Base-by-base conservation (phyloP, 106 monocot genomes). In the Allium fistulosum region DNA sequence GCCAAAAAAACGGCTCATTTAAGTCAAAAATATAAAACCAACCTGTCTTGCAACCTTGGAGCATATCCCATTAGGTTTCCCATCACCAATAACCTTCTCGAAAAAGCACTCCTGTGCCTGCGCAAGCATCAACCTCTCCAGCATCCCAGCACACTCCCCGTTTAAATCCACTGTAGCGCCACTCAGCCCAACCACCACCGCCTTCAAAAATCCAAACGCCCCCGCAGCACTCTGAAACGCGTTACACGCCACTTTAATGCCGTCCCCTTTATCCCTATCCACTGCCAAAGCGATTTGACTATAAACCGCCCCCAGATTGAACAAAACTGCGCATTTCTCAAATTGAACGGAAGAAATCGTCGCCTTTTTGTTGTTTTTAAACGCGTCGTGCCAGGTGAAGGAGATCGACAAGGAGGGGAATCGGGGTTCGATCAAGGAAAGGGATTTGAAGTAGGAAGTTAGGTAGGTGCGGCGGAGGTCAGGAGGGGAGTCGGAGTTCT, bases 311-410 rank as follows among this genome's bases (percentile, higher is more conserved):
- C 86, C 89, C 63, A 93, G 59, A 80, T 93, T 89, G 72, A 93
- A 93, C 27, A 93, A 56, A n/a, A 86, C 74, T 10, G 83, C 84
- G 14, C 81, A 81, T 70, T 82, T 89, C 73, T 94, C 93, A 70
- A 94, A 73, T 45, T 82, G 80, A 62, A 94, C 67, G 49, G 77
- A 74, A 60, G 74, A 77, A 57, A 77, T 71, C 50, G 89, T 63
- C 27, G 71, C 76, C 82, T 82, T 94, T 73, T 78, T 79, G 70
- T 74, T 69, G 63, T 83, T 49, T 65, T 80, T 84, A 72, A 94
- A 94, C 64, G 93, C 93, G 77, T 94, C 93, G 78, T 80, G 58
- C 93, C 93, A 94, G 75, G 82, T 84, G 86, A 94, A 94, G 73
- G 76, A 26, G 64, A 94, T 57, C 70, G 79, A 59, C 65, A 66